Evolutionary conservation across 1,139 yeast genomes (phyloP).

Genomic region (Tardiomyces blankii): DNA sequence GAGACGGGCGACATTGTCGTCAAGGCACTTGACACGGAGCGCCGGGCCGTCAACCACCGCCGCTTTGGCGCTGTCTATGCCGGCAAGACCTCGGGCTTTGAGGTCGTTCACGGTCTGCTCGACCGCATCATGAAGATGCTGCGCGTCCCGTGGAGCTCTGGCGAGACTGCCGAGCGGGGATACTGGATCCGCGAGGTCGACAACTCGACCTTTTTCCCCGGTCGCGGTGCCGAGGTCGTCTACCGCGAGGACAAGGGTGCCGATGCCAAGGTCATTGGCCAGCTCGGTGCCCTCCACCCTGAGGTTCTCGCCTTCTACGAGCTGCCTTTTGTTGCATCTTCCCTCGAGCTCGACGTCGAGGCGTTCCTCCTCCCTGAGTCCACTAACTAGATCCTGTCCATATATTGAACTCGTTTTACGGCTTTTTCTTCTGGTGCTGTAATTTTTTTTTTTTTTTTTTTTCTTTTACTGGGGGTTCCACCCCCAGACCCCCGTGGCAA

Average conservation of each 20-base stretch:
- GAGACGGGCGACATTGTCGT: constrained; percentile 93
- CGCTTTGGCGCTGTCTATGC: constrained; percentile 92
- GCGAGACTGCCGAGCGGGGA: constrained; percentile 48
- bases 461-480: too few relatives aligned
- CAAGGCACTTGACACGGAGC: constrained; percentile 69
- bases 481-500: too few relatives aligned
- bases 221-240: constrained; percentile 85
- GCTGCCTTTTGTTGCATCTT: constrained; percentile 78
- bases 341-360: constrained; percentile 84
- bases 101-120: constrained; percentile 83
- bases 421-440: not conserved
- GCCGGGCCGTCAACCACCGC: constrained; percentile 87
- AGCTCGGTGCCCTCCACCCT: constrained; percentile 92
- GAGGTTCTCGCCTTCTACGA: constrained; percentile 81
- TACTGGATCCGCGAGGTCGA: constrained; percentile 31
- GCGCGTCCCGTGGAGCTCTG: constrained; percentile 66
- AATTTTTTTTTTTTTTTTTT: too few relatives aligned
- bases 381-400: not conserved
- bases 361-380: constrained; percentile 45
- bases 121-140: constrained; percentile 95
- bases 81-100: constrained; percentile 93
- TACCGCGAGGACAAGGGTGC: constrained; percentile 48
- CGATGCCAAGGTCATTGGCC: constrained; percentile 43
- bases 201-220: constrained; percentile 81
- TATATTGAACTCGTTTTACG: not conserved